phyloP scores from a whole-genome alignment of 2,329 filamentous ascomycete genomes.

The Hymenoscyphus linearis region DNA sequence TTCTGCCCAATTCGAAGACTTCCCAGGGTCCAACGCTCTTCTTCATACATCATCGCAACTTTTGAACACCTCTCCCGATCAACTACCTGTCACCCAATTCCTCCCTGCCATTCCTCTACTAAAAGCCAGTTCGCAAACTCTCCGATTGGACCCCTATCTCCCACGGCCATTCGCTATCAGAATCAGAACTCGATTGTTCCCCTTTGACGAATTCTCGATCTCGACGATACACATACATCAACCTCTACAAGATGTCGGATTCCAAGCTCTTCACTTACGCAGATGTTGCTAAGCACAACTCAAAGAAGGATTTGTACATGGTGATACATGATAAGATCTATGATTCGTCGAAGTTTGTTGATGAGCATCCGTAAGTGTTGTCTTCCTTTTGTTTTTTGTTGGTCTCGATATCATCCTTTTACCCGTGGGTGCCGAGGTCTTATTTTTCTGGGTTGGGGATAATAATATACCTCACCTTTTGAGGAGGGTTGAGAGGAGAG shows the following conservation, averaged over 20 bases:
- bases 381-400: slow-evolving; percentile 2
- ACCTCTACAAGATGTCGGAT: not conserved
- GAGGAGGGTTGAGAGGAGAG: not conserved
- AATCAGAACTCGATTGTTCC: not conserved
- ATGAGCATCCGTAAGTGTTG: slow-evolving; percentile 84
- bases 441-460: not conserved
- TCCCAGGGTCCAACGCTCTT: not conserved
- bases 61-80: not conserved
- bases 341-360: slow-evolving; percentile 80
- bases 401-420: not conserved
- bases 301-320: slow-evolving; percentile 90
- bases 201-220: not conserved
- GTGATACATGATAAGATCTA: slow-evolving; percentile 98
- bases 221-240: not conserved
- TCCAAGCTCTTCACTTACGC: slow-evolving; percentile 64
- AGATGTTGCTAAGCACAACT: slow-evolving; percentile 80
- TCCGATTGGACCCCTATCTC: not conserved
- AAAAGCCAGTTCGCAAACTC: not conserved
- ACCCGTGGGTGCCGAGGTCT: not conserved
- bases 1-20: not conserved
- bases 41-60: not conserved
- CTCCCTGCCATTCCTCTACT: not conserved
- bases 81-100: not conserved
- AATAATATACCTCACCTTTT: not conserved
- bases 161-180: not conserved